Evolutionary conservation across 2,329 filamentous ascomycete genomes (phyloP).

Genomic region (Seiridium cupressi): DNA sequence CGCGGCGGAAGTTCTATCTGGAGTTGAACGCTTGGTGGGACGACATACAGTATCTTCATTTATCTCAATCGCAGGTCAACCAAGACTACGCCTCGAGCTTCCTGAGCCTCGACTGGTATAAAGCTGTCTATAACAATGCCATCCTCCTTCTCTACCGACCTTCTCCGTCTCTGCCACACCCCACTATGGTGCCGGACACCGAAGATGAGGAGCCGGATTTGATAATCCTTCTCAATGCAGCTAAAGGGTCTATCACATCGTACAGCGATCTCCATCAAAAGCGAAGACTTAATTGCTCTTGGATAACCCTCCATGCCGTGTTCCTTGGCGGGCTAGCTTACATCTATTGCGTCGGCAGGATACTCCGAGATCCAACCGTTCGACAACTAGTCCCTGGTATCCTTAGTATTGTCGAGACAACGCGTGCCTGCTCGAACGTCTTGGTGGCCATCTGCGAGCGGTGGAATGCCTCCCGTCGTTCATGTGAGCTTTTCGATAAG

Average conservation of each 20-base stretch:
- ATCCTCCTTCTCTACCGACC: not conserved
- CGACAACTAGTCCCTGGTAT: not conserved
- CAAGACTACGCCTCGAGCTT: not conserved
- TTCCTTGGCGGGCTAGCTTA: not conserved
- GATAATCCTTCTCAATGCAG: not conserved
- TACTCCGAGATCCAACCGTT: not conserved
- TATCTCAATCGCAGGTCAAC: not conserved
- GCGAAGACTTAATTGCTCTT: constrained; percentile 1
- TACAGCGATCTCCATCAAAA: not conserved
- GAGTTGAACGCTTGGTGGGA: not conserved
- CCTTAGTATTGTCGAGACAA: not conserved
- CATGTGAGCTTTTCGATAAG: not conserved
- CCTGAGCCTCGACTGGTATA: not conserved
- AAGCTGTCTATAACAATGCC: not conserved
- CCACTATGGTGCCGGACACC: not conserved
- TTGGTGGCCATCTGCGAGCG: constrained; percentile 2
- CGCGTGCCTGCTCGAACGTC: not conserved
- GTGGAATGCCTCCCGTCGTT: constrained; percentile 1
- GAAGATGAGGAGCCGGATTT: not conserved
- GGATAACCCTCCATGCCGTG: not conserved
- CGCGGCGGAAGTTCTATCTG: not conserved
- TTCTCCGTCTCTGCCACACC: not conserved
- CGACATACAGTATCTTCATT: not conserved
- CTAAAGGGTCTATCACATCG: not conserved
- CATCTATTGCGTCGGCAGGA: not conserved